Conservation (phyloP, 1,139 yeast genomes). For the Kodamaea arcana region DNA sequence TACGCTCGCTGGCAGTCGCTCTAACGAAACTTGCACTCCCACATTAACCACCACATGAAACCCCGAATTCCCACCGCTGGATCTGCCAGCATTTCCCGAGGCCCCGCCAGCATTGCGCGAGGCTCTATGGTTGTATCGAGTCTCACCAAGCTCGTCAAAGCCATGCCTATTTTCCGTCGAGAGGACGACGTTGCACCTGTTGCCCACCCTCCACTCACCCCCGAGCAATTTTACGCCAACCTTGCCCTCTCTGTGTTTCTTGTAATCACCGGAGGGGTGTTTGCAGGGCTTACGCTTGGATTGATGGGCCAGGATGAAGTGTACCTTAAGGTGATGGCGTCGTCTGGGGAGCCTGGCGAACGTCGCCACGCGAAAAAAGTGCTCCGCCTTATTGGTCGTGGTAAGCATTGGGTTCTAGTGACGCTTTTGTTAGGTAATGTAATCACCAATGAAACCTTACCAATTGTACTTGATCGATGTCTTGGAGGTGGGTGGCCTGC, state of each 20-base stretch:
- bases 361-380: constrained; percentile 72
- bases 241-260: constrained; percentile 58
- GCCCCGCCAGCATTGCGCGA: too few species aligned
- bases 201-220: constrained; percentile 20
- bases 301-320: constrained; percentile 98
- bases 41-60: too few species aligned
- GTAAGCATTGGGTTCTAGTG: constrained; percentile 97
- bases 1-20: too few species aligned
- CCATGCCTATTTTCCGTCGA: constrained; percentile 11
- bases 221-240: constrained; percentile 50
- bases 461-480: constrained; percentile 87
- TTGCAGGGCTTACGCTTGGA: constrained; percentile 92
- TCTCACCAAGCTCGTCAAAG: constrained; percentile 21
- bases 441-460: constrained; percentile 91
- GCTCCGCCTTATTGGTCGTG: constrained; percentile 65
- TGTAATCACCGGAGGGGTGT: constrained; percentile 88
- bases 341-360: constrained; percentile 57
- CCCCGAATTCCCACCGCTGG: too few species aligned
- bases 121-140: too few species aligned
- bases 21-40: too few species aligned
- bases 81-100: too few species aligned
- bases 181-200: constrained; percentile 2
- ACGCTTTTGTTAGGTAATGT: constrained; percentile 83
- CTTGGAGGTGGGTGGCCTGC: constrained; percentile 99
- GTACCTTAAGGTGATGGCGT: constrained; percentile 67